phyloP scores from a whole-genome alignment of 805 yeast genomes.

The Lipomyces chichibuensis region DNA sequence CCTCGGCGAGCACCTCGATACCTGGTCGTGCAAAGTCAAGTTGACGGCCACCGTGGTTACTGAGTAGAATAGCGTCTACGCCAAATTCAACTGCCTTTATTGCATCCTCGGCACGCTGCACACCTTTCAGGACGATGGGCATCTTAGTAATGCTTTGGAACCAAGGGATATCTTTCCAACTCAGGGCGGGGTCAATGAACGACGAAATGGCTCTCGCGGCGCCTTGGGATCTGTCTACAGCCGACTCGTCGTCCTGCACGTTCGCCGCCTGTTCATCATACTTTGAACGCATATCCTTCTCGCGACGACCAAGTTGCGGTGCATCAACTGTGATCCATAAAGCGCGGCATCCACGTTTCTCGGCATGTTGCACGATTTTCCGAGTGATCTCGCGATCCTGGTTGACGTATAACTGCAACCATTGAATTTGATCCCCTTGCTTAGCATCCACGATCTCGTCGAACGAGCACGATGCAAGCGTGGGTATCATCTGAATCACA shows the following conservation, averaged over 20 bases:
- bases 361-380: conserved; percentile 69
- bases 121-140: conserved; percentile 78
- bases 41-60: conserved; percentile 91
- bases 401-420: conserved; percentile 88
- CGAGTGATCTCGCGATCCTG: conserved; percentile 68
- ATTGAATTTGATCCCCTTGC: conserved; percentile 68
- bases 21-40: conserved; percentile 82
- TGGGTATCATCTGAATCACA: conserved; percentile 88
- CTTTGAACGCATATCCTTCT: conserved; percentile 78
- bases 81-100: conserved; percentile 72
- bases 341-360: conserved; percentile 73
- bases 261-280: conserved; percentile 53
- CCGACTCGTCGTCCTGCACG: conserved; percentile 48
- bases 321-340: conserved; percentile 91
- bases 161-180: conserved; percentile 67
- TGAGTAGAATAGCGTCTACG: conserved; percentile 74
- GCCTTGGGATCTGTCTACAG: conserved; percentile 71
- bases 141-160: conserved; percentile 59
- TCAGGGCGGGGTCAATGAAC: conserved; percentile 71
- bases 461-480: conserved; percentile 83
- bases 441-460: conserved; percentile 82
- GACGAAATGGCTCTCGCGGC: conserved; percentile 86
- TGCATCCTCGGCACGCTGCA: conserved; percentile 82
- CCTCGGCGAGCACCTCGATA: conserved; percentile 68
- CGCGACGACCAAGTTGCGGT: conserved; percentile 87